Evolutionary conservation across 2,329 filamentous ascomycete species (phyloP).

Genomic region (Beauveria scarabaeidicola): DNA sequence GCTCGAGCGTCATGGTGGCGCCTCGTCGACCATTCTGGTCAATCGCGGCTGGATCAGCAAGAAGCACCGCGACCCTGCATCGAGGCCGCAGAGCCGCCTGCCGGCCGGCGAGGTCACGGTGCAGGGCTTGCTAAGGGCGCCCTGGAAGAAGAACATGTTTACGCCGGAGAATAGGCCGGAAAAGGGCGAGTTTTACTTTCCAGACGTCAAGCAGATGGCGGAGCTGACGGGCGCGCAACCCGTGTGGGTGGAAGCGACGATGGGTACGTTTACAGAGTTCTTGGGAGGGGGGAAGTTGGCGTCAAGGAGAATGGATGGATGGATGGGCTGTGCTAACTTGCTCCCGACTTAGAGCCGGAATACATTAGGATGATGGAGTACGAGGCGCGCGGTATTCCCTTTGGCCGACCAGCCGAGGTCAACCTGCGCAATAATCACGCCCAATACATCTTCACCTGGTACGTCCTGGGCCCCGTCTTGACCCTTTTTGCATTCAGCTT

Average conservation of each 20-base stretch:
- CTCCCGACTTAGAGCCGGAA: conserved; percentile 55
- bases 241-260: conserved; percentile 93
- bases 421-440: conserved; percentile 93
- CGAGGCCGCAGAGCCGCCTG: conserved; percentile 56
- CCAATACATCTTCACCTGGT: conserved; percentile 99
- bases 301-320: not conserved
- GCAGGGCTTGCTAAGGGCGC: conserved; percentile 76
- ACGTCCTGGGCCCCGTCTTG: conserved; percentile 27
- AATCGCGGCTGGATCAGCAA: conserved; percentile 89
- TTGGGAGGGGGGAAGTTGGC: not conserved
- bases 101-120: conserved; percentile 65
- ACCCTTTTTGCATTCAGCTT: not conserved
- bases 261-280: conserved; percentile 49
- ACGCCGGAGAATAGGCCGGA: conserved; percentile 84
- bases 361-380: conserved; percentile 68
- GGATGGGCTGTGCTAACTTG: conserved; percentile 10
- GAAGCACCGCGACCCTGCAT: conserved; percentile 56
- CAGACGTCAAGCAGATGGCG: conserved; percentile 90
- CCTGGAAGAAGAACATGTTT: conserved; percentile 97
- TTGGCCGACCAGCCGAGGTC: conserved; percentile 80
- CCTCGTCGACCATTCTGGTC: conserved; percentile 65
- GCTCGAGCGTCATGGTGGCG: conserved; percentile 58
- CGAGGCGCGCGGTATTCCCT: conserved; percentile 74
- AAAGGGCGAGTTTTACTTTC: conserved; percentile 85
- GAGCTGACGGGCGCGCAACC: conserved; percentile 70